Conservation (phyloP, 768 basidiomycete species). For the Psilocybe tampanensis region DNA sequence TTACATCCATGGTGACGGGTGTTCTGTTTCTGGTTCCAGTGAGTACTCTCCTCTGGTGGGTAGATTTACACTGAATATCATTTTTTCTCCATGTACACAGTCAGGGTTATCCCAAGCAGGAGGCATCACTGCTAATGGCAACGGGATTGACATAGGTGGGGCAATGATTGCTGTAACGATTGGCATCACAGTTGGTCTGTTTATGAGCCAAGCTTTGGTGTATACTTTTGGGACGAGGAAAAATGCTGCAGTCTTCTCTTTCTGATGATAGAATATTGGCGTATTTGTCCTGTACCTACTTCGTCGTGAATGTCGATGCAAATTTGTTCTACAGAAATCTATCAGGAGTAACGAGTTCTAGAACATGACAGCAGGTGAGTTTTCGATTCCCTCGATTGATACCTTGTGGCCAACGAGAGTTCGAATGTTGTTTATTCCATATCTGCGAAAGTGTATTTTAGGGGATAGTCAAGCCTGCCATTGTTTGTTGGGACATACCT, state of each 20-base stretch:
- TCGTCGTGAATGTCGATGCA: background rate
- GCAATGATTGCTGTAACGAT: constrained; percentile 92
- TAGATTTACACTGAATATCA: background rate
- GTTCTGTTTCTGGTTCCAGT: constrained; percentile 88
- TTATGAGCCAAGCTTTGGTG: constrained; percentile 85
- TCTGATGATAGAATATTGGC: constrained; percentile 40
- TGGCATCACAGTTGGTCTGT: constrained; percentile 87
- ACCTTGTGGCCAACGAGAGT: constrained; percentile 98
- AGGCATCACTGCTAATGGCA: constrained; percentile 79
- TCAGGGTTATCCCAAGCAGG: constrained; percentile 87
- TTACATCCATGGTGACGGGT: constrained; percentile 90
- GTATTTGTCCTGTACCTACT: background rate
- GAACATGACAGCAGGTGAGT: constrained; percentile 89
- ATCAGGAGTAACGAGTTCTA: constrained; percentile 35
- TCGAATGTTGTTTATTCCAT: constrained; percentile 96
- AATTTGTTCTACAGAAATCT: background rate
- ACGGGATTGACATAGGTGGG: constrained; percentile 81
- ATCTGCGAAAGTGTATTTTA: constrained; percentile 47
- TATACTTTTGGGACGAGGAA: constrained; percentile 87
- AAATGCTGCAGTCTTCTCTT: constrained; percentile 84
- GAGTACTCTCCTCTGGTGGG: constrained; percentile 28
- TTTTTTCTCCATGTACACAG: constrained; percentile 43
- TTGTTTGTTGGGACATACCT: constrained; percentile 51
- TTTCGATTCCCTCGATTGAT: constrained; percentile 85
- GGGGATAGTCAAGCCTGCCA: background rate